A percentile compares a stretch with the other conserved stretches of the same genome.
These are phyloP conservation scores for Pestalotiopsis sp. DNA, from an alignment of 2,329 filamentous ascomycete genomes.

Conservation along the genomic window DNA sequence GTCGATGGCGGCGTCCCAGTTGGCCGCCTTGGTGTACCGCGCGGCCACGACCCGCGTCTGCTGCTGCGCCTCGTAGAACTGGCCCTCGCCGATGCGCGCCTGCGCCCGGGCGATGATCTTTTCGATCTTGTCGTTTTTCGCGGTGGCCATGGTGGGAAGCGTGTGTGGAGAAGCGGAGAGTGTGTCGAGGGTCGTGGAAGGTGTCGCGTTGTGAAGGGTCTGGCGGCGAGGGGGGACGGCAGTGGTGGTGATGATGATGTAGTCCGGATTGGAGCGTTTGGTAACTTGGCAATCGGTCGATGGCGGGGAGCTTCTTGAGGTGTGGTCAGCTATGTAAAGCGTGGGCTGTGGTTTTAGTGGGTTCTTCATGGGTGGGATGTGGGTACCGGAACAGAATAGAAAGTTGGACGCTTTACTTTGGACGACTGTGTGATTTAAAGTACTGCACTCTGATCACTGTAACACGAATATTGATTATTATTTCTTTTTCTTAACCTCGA, in stretches of 20 bases:
- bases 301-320: not conserved
- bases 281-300: not conserved
- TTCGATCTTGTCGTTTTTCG: slow-evolving; percentile 50
- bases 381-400: not conserved
- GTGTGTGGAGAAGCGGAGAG: not conserved
- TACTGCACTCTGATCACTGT: no score
- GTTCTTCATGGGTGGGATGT: not conserved
- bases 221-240: not conserved
- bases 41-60: slow-evolving; percentile 94
- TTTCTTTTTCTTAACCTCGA: no score
- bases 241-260: not conserved
- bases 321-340: not conserved
- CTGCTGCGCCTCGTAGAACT: slow-evolving; percentile 98
- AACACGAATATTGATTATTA: no score
- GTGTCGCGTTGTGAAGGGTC: not conserved
- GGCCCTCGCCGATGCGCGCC: slow-evolving; percentile 85
- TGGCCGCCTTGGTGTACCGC: slow-evolving; percentile 86
- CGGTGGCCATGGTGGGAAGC: slow-evolving; percentile 12
- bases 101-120: slow-evolving; percentile 71
- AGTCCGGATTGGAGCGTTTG: not conserved
- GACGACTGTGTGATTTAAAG: no score
- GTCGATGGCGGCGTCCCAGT: slow-evolving; percentile 84
- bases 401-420: not conserved
- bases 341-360: not conserved
- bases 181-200: not conserved